These are phyloP conservation scores for Zostera marina DNA, from an alignment of 116 monocot species.

Conservation along the genomic window DNA sequence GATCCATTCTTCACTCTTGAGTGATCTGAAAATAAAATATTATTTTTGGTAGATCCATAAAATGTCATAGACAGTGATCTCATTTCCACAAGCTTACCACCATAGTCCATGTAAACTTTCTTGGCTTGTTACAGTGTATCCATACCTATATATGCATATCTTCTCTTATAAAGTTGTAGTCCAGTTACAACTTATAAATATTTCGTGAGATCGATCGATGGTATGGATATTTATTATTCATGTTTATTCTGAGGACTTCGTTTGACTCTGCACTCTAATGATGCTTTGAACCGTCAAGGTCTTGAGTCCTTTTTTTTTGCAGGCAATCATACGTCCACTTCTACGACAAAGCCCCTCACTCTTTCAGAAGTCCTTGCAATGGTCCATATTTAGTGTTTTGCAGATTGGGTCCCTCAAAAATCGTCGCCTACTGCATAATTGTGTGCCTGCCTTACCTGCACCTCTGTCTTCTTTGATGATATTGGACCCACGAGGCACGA, in stretches of 20 bases:
- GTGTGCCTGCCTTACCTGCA: neutral
- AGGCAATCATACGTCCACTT: conserved; percentile 6
- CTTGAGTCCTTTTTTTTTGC: neutral
- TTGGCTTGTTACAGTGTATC: too few species aligned
- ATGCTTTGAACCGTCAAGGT: neutral
- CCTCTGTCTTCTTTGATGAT: neutral
- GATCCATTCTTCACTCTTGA: conserved; percentile 76
- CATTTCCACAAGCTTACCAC: too few species aligned
- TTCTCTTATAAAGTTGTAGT: too few species aligned
- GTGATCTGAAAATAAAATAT: conserved; percentile 53
- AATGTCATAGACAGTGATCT: too few species aligned
- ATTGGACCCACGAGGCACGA: conserved; percentile 1
- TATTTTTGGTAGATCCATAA: too few species aligned
- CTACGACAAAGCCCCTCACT: neutral
- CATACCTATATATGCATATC: too few species aligned
- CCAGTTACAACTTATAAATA: too few species aligned
- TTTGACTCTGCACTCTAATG: neutral
- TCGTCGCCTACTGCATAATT: conserved; percentile 1
- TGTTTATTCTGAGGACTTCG: neutral
- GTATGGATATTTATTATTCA: neutral
- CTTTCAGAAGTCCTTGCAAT: neutral
- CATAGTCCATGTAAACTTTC: too few species aligned
- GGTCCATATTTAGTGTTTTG: conserved; percentile 1
- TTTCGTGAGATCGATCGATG: neutral
- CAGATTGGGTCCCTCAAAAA: neutral